Base-by-base conservation (phyloP, 805 yeast genomes). In the Candida boleticola region DNA sequence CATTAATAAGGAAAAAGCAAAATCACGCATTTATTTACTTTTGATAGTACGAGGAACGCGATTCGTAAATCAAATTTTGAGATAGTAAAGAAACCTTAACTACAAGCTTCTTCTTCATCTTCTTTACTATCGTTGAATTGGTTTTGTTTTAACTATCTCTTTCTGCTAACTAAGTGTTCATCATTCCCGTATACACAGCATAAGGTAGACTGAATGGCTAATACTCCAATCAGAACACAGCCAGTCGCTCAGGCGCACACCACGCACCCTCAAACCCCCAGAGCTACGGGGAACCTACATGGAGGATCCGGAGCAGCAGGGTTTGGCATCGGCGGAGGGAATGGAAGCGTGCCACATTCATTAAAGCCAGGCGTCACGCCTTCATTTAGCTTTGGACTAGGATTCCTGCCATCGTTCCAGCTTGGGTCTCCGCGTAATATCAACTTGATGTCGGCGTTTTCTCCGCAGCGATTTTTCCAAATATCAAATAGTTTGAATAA, bases 361-460 rank as follows among this genome's bases (percentile, higher is more conserved):
- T 14, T 11, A 6, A 36, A 25, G 17, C 26, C 43, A 11, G 47
- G 49, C 17, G 44, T 53, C 40, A 63, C 69, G 10, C 68, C 70
- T 1, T 55, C 68, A 5, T 66, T 67, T 50, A 54, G 64, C 22
- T 66, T 68, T 45, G 69, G 72, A 5, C 48, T 68, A 23, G 67
- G 66, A 29, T 64, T 68, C 38, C 71, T 64, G 71, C 74, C 74
- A 11, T 64, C 71, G n/a, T 66, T 68, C 49, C 65, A 60, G 29
- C 63, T 68, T 48, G 52, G 60, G 38, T 61, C 71, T 9, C 74
- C 74, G 5, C 40, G 64, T 26, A 49, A 47, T 32, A 23, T 52
- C 34, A 52, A 53, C 42, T 35, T 56, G 17, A 47, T 64, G 18
- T 50, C 51, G 37, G 45, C 61, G n/a, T 50, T 61, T 5, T 66